Base-by-base conservation (phyloP, 2,329 filamentous ascomycete genomes). In the Didymella segeticola region DNA sequence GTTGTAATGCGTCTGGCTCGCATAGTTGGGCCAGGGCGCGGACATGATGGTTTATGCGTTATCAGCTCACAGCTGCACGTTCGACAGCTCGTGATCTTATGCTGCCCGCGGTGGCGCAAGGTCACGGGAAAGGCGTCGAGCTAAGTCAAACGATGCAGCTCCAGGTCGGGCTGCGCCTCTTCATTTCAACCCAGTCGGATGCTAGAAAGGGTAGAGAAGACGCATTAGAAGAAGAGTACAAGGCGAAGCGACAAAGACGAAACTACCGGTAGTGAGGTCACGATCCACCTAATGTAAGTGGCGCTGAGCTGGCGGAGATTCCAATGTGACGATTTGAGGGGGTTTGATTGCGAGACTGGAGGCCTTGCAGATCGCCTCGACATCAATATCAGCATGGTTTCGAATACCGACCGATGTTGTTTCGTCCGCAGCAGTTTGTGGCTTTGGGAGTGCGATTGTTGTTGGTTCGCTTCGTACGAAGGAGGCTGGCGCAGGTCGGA, bases 301-400 rank as follows among this genome's bases (percentile, higher is more conserved):
- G 38, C 25, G 34, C 38, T 42, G 45, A 15, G 19, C 6, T 29
- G 26, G 14, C 17, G 39, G 43, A 31, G 27, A 19, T 10, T 48
- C 30, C 2, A 39, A 39, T 14, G 12, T 31, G 38, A 39, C 22
- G 26, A 15, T 25, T 27, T 31, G 17, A 45, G 33, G 36, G 41
- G 23, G 27, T 43, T 34, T 48, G 38, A 19, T 29, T 49, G 33
- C 27, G 33, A 45, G 15, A 53, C 36, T 57, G 58, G 53, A 55
- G 45, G 58, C 58, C 58, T 61, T 55, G 38, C 47, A 50, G 47
- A 56, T 47, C 46, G 36, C 33, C 20, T 52, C 15, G 34, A 26
- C n/a, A 19, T 38, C 54, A 30, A 48, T 53, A 46, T 53, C 42
- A 56, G 45, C 30, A 31, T 17, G 19, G 17, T 31, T 15, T 47